A percentile compares a stretch with the other conserved stretches of the same genome.
These are phyloP conservation scores for Alternaria brassicae DNA, from an alignment of 2,329 filamentous ascomycete species.

Conservation along the genomic window DNA sequence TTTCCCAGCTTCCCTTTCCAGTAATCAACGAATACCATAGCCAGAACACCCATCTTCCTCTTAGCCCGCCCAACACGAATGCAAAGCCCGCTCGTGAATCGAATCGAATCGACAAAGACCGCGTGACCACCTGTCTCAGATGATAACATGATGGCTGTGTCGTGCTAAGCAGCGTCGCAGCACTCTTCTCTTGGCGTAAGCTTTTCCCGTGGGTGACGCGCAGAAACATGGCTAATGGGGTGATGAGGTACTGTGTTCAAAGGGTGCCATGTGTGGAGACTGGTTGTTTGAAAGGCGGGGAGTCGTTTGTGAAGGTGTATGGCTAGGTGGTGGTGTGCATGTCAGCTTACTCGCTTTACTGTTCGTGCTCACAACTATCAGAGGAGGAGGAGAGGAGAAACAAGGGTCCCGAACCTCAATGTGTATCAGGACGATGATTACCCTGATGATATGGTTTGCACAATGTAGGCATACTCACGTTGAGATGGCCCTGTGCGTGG, in stretches of 20 bases:
- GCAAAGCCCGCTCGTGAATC: no score
- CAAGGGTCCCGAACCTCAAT: slow-evolving; percentile 16
- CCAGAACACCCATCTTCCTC: no score
- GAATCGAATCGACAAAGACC: neutral
- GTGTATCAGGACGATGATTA: slow-evolving; percentile 7
- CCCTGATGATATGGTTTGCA: slow-evolving; percentile 14
- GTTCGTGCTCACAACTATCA: neutral
- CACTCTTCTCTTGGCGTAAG: slow-evolving; percentile 1
- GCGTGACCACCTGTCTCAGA: neutral
- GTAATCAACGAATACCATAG: no score
- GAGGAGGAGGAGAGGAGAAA: neutral
- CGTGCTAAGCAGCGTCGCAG: neutral
- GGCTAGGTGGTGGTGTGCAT: neutral
- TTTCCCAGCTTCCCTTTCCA: no score
- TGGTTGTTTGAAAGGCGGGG: neutral
- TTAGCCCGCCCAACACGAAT: no score
- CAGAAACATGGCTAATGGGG: neutral
- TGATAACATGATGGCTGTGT: neutral
- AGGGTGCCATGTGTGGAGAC: neutral
- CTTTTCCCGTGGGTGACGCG: neutral
- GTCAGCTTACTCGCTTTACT: slow-evolving; percentile 12
- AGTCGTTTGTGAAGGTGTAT: slow-evolving; percentile 16
- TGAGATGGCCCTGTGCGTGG: slow-evolving; percentile 18
- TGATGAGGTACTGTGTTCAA: neutral
- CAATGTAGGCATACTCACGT: slow-evolving; percentile 28